Evolutionary conservation across 1,284 basidiomycete genomes (phyloP), one percentile per base, ranked within the genome.

Genomic region (Pseudozyma sp.): DNA sequence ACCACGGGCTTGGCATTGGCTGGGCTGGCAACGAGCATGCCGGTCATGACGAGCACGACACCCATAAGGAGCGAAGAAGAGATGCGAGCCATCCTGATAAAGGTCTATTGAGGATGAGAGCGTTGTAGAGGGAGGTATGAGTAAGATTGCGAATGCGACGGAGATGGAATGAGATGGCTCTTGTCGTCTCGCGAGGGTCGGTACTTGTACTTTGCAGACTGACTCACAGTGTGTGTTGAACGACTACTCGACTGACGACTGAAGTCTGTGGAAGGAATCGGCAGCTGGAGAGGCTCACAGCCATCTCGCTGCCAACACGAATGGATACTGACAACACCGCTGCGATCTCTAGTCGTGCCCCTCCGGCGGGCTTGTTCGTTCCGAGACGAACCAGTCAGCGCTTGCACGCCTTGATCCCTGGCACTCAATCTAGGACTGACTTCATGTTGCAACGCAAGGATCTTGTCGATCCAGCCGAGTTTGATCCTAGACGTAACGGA

Each of bases 11-110:
- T 48, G 24, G 55, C 55, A n/a, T 29, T 4, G 29, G 54, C 45
- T 31, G 63, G 61, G 9, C 24, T 19, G 34, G 44, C 54, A 16
- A 56, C 31, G 30, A 65, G 42, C 11, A 19, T 14, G 34, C 57
- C 63, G 30, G 37, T 57, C 53, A 69, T 59, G 61, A 56, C 61
- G 44, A 64, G 47, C 53, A 69, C 54, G 34, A 69, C 67, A 24
- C 56, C 49, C 49, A 55, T 29, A 4, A 69, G 5, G 39, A 69
- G 56, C 30, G 49, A 40, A 30, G 56, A 52, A 16, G 67, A 64
- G 39, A 69, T 30, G 7, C 67, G 60, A 51, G 67, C 44, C 67
- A 69, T 69, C 51, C 45, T 58, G 50, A 33, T 13, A 13, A 17
- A 47, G 4, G 34, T 9, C 16, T 29, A 39, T n/a, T 24, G 40